These are phyloP conservation scores for Neurospora cerealis DNA, from an alignment of 495 filamentous ascomycete species.

Conservation along the genomic window DNA sequence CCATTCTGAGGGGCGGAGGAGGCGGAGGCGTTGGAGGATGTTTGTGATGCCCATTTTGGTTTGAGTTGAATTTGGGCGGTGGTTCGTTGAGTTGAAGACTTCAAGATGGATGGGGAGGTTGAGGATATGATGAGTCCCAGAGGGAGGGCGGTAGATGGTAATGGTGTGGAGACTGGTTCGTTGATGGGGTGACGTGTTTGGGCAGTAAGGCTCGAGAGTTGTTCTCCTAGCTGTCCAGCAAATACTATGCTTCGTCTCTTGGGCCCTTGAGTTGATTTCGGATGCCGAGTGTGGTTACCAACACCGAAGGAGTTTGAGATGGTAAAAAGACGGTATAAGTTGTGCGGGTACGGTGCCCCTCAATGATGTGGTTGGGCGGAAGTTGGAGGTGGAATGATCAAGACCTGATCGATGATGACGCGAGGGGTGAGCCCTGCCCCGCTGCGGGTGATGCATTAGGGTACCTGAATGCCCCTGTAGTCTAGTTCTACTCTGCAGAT, in stretches of 20 bases:
- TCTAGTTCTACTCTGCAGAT: background rate
- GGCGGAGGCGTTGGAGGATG: slow-evolving; percentile 27
- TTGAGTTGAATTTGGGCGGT: background rate
- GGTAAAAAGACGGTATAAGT: background rate
- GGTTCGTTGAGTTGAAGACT: background rate
- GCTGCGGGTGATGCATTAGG: background rate
- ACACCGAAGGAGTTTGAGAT: background rate
- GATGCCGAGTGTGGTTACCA: background rate
- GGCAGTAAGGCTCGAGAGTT: background rate
- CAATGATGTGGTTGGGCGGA: background rate
- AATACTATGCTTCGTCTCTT: background rate
- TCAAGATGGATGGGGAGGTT: background rate
- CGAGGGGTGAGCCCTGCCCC: background rate
- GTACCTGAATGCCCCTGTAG: background rate
- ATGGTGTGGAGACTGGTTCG: background rate
- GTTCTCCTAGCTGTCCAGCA: background rate
- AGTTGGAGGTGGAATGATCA: background rate
- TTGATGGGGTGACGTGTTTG: background rate
- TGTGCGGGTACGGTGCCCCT: background rate
- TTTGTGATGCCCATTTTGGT: slow-evolving; percentile 24
- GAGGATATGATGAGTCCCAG: background rate
- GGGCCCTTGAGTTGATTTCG: background rate
- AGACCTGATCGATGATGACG: background rate
- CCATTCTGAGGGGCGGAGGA: slow-evolving; percentile 32
- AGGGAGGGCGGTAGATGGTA: background rate